These are phyloP conservation scores for Brasenia schreberi DNA, from an alignment of 164 flowering plant species.

Conservation along the genomic window DNA sequence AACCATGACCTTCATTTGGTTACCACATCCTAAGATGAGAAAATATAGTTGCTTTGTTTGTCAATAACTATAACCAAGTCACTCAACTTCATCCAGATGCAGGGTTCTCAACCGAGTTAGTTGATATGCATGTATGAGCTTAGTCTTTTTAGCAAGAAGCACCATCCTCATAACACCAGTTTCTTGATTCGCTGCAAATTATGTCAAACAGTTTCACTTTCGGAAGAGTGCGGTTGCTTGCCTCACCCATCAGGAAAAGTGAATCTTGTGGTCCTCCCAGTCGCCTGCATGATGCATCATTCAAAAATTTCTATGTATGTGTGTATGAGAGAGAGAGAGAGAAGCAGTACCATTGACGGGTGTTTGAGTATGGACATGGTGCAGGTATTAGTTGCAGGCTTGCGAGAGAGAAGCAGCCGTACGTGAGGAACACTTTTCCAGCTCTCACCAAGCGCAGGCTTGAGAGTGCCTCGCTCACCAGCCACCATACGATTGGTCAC, in stretches of 20 bases:
- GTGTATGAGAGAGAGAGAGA: not conserved
- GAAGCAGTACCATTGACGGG: slow-evolving; percentile 34
- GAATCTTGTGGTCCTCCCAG: not conserved
- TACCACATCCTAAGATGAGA: too few relatives aligned
- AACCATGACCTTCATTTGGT: too few relatives aligned
- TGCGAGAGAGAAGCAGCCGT: slow-evolving; percentile 48
- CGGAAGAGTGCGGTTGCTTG: not conserved
- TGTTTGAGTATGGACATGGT: slow-evolving; percentile 44
- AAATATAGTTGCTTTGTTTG: too few relatives aligned
- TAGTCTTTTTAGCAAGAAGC: too few relatives aligned
- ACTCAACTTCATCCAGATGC: too few relatives aligned
- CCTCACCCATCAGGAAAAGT: not conserved
- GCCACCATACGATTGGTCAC: slow-evolving; percentile 74
- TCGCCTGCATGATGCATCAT: not conserved
- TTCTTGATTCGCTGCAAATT: too few relatives aligned
- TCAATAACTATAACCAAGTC: too few relatives aligned
- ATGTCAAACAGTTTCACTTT: not conserved
- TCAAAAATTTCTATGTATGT: not conserved
- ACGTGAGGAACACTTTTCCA: slow-evolving; percentile 79
- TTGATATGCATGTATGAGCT: too few relatives aligned
- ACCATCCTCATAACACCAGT: too few relatives aligned
- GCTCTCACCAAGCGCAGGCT: slow-evolving; percentile 84
- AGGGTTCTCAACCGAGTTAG: too few relatives aligned
- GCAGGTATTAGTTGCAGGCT: slow-evolving; percentile 24
- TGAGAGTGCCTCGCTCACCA: slow-evolving; percentile 49